Evolutionary conservation across 1,284 basidiomycete species (phyloP).

Genomic region (Ganoderma boninense): DNA sequence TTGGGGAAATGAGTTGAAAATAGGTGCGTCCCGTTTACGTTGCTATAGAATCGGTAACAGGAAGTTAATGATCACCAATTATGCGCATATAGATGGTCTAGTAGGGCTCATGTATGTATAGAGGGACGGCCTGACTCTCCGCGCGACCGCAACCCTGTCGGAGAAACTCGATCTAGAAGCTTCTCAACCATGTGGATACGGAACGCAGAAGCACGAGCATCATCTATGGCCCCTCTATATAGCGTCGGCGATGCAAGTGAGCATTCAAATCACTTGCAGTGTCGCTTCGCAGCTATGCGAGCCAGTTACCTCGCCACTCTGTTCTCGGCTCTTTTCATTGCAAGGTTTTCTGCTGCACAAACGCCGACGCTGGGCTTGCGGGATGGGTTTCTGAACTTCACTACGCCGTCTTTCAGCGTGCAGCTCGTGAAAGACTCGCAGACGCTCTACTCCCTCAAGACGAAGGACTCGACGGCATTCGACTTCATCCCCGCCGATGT

Average conservation of each 20-base stretch:
- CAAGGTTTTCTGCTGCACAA: conserved; percentile 10
- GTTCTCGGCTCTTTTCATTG: conserved; percentile 5
- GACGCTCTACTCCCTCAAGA: conserved; percentile 60
- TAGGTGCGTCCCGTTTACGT: background rate
- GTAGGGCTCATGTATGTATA: too few species aligned
- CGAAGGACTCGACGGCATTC: conserved; percentile 48
- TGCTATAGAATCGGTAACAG: too few species aligned
- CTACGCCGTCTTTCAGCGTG: conserved; percentile 52
- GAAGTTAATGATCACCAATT: too few species aligned
- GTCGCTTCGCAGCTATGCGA: conserved; percentile 10
- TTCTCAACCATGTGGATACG: conserved; percentile 13
- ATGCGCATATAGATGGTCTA: background rate
- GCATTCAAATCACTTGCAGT: background rate
- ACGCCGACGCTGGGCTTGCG: conserved; percentile 49
- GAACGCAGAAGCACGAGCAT: conserved; percentile 1
- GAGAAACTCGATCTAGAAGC: conserved; percentile 13
- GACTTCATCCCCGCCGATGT: conserved; percentile 63
- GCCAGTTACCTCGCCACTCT: background rate
- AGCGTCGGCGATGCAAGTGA: background rate
- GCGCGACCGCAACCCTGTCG: conserved; percentile 1
- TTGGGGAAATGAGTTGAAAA: background rate
- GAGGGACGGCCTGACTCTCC: background rate
- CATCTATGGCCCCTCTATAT: conserved; percentile 11
- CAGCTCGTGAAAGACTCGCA: conserved; percentile 67
- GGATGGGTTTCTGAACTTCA: conserved; percentile 58